Percentiles rank a stretch among this genome's conserved stretches.
Conservation (phyloP, 2,329 filamentous ascomycete genomes). For the Aspergillus ruber region DNA sequence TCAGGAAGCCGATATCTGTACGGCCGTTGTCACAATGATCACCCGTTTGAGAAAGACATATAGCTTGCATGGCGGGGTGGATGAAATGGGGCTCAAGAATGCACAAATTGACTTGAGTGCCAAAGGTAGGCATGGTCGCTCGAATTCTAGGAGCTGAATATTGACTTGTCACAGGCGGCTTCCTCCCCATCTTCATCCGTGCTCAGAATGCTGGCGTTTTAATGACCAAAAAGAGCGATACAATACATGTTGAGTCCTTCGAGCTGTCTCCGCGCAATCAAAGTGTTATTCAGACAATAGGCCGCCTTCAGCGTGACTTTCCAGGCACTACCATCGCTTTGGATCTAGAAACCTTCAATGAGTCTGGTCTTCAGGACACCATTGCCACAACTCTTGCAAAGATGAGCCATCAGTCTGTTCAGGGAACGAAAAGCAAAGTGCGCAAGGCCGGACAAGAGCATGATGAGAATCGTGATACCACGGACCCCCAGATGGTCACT, state of each 20-base stretch:
- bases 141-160: neutral
- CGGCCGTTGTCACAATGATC: conserved; percentile 8
- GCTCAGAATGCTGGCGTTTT: conserved; percentile 45
- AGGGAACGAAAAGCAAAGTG: conserved; percentile 28
- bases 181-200: conserved; percentile 36
- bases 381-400: conserved; percentile 28
- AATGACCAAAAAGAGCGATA: conserved; percentile 21
- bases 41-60: conserved; percentile 7
- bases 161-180: conserved; percentile 8
- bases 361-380: conserved; percentile 17
- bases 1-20: conserved; percentile 5
- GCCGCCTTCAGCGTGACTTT: conserved; percentile 40
- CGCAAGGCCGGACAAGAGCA: conserved; percentile 34
- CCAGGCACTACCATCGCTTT: conserved; percentile 37
- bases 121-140: conserved; percentile 5
- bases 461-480: conserved; percentile 45
- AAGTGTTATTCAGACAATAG: conserved; percentile 31
- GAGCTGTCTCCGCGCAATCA: conserved; percentile 41
- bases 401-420: conserved; percentile 29
- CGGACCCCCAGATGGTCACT: conserved; percentile 46
- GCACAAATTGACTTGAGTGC: conserved; percentile 4
- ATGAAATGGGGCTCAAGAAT: conserved; percentile 6
- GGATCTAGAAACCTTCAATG: conserved; percentile 10
- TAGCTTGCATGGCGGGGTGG: conserved; percentile 7
- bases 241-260: conserved; percentile 36